Conservation (phyloP, 345 rosid species). For the Excoecaria agallocha region DNA sequence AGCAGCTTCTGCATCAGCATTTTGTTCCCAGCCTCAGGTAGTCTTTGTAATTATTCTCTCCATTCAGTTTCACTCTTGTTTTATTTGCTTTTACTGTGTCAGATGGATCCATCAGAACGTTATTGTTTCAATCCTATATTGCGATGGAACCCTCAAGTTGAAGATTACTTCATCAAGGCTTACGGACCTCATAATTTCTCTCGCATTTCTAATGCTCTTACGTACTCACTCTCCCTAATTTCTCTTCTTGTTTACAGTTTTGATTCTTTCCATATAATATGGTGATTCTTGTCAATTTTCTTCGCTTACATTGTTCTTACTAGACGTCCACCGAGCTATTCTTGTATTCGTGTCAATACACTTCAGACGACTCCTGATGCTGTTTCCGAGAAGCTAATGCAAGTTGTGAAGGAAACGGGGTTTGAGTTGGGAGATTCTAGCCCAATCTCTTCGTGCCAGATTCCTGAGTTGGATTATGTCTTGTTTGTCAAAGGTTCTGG, state of each 20-base stretch:
- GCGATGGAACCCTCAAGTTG: conserved; percentile 82
- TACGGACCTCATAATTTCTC: conserved; percentile 71
- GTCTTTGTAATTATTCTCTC: too few species aligned
- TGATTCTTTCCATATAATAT: background rate
- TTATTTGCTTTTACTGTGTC: background rate
- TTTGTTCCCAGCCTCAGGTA: background rate
- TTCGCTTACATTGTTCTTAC: background rate
- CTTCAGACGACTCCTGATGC: conserved; percentile 64
- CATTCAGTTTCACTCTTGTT: background rate
- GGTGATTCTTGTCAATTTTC: background rate
- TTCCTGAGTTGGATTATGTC: conserved; percentile 81
- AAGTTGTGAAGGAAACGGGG: conserved; percentile 36
- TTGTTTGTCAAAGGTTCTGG: conserved; percentile 86
- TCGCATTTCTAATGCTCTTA: conserved; percentile 69
- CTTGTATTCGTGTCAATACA: conserved; percentile 84
- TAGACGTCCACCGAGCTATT: conserved; percentile 83
- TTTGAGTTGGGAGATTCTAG: conserved; percentile 22
- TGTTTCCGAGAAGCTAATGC: conserved; percentile 62
- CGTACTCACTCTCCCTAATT: conserved; percentile 39
- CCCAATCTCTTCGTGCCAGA: conserved; percentile 51
- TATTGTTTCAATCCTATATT: conserved; percentile 70
- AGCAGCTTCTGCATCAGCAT: background rate
- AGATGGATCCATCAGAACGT: conserved; percentile 65
- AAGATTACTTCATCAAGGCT: conserved; percentile 75
- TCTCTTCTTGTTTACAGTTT: background rate